Conservation (phyloP, 2,329 filamentous ascomycete species). For the Endoconidiophora polonica region DNA sequence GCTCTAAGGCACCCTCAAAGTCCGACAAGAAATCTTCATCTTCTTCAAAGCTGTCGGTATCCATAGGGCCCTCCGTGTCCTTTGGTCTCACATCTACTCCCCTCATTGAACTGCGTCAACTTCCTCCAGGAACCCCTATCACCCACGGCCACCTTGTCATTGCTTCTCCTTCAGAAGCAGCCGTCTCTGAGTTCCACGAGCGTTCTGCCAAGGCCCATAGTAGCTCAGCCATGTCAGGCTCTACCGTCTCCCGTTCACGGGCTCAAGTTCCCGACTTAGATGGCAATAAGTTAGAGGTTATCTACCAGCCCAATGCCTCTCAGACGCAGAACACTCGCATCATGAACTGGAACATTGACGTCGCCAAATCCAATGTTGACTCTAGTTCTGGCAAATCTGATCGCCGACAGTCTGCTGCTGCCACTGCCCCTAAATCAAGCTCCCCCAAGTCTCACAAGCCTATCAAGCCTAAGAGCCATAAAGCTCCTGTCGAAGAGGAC, state of each 20-base stretch:
- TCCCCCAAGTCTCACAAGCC: background rate
- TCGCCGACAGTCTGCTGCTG: background rate
- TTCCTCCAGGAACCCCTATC: background rate
- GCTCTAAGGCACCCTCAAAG: background rate
- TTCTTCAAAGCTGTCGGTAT: background rate
- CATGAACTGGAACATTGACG: conserved; percentile 33
- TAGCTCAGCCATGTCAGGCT: background rate
- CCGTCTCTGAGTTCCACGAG: conserved; percentile 1
- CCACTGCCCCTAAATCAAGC: conserved; percentile 3
- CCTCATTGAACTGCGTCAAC: conserved; percentile 4
- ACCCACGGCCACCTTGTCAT: conserved; percentile 4
- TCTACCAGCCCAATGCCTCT: conserved; percentile 33
- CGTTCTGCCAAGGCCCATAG: background rate
- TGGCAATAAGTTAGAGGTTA: conserved; percentile 68
- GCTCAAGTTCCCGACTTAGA: conserved; percentile 60
- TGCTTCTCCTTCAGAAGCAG: conserved; percentile 1
- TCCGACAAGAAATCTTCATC: background rate
- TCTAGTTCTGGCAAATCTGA: conserved; percentile 1
- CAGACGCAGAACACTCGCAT: conserved; percentile 24
- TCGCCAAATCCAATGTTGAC: conserved; percentile 18
- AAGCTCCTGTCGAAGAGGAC: background rate
- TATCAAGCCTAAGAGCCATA: background rate
- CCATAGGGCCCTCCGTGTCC: conserved; percentile 1
- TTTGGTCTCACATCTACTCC: conserved; percentile 2
- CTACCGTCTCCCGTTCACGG: conserved; percentile 15